Evolutionary conservation across 2,329 filamentous ascomycete species (phyloP).

Genomic region (Coleophoma crateriformis): DNA sequence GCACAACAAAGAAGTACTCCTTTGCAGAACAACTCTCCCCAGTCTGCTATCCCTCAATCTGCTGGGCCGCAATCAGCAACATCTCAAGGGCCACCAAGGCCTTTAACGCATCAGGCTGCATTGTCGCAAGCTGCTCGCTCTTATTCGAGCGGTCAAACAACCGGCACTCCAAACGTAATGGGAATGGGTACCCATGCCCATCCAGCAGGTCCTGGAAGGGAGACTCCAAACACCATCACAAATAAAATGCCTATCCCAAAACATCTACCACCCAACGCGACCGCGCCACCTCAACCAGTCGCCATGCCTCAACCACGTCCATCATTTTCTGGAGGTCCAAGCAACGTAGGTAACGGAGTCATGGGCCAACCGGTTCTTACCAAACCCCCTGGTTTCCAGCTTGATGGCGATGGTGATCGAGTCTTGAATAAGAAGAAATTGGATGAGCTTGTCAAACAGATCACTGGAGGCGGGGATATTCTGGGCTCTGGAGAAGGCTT

Average conservation of each 20-base stretch:
- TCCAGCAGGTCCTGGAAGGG: conserved; percentile 10
- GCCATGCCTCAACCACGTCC: conserved; percentile 67
- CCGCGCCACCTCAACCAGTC: conserved; percentile 68
- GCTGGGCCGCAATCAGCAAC: conserved; percentile 19
- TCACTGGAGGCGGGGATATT: conserved; percentile 74
- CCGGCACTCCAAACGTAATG: conserved; percentile 22
- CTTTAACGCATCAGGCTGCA: conserved; percentile 24
- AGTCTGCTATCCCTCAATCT: conserved; percentile 23
- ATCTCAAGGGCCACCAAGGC: conserved; percentile 7
- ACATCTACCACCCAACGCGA: conserved; percentile 61
- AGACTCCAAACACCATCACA: conserved; percentile 19
- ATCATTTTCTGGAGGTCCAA: conserved; percentile 74
- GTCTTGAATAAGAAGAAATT: conserved; percentile 98
- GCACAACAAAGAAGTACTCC: conserved; percentile 9
- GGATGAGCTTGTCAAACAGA: conserved; percentile 89
- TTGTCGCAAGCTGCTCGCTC: conserved; percentile 23
- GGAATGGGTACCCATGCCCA: conserved; percentile 22
- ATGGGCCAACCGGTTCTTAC: conserved; percentile 82
- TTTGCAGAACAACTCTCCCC: conserved; percentile 21
- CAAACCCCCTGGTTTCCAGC: conserved; percentile 75
- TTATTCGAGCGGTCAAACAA: conserved; percentile 23
- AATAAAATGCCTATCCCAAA: conserved; percentile 47
- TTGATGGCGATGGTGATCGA: conserved; percentile 87
- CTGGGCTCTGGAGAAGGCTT: conserved; percentile 71
- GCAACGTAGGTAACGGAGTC: conserved; percentile 70